Conservation (phyloP, 2,329 filamentous ascomycete genomes). For the Hymenoscyphus scutula region DNA sequence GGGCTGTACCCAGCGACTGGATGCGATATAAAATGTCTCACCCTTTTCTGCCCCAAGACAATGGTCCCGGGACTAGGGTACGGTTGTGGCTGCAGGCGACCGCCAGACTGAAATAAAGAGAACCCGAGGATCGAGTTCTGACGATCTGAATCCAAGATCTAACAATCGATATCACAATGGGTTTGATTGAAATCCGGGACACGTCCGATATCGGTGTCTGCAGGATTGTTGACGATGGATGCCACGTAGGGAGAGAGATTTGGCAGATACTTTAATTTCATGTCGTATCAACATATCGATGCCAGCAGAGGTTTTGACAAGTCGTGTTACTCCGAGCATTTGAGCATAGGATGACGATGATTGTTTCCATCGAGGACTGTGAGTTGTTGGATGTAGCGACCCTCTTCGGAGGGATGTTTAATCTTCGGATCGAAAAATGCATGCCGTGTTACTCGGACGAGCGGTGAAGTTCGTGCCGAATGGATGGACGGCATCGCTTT, state of each 20-base stretch:
- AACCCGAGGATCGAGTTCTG: background rate
- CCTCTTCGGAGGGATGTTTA: no score
- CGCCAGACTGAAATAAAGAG: background rate
- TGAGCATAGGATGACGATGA: background rate
- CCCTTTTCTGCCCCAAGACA: background rate
- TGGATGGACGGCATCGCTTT: background rate
- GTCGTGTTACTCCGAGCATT: background rate
- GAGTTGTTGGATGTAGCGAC: background rate
- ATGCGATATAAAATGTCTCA: background rate
- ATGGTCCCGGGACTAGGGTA: background rate
- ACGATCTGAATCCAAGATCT: background rate
- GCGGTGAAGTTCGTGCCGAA: slow-evolving; percentile 4
- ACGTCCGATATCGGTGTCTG: background rate
- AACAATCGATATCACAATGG: background rate
- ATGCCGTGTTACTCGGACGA: slow-evolving; percentile 2
- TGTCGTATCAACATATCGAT: background rate
- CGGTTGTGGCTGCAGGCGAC: slow-evolving; percentile 12
- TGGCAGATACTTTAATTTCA: background rate
- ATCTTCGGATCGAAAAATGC: background rate
- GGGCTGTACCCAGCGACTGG: background rate
- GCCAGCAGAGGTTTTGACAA: background rate
- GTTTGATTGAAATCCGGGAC: background rate
- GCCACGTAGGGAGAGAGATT: background rate
- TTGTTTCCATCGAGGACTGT: background rate
- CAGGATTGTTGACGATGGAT: background rate